Conservation (phyloP, 2,329 filamentous ascomycete genomes). For the Hyphodiscus sp. region DNA sequence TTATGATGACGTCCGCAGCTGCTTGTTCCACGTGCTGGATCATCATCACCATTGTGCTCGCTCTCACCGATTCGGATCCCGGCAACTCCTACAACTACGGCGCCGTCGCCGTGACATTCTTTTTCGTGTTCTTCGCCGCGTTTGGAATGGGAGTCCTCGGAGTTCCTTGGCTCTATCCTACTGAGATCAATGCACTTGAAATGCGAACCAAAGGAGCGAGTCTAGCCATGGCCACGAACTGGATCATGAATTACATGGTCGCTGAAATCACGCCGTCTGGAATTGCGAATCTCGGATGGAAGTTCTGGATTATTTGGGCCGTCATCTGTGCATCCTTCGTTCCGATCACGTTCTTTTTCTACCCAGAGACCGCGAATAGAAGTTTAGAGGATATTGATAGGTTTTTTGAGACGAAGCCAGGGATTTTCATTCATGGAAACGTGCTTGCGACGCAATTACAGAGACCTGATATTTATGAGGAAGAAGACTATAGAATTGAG, state of each 20-base stretch:
- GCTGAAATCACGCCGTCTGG: constrained; percentile 32
- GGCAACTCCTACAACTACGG: constrained; percentile 38
- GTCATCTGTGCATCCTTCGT: constrained; percentile 32
- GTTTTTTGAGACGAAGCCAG: constrained; percentile 32
- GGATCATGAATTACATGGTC: constrained; percentile 34
- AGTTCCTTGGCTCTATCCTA: constrained; percentile 29
- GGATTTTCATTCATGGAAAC: constrained; percentile 17
- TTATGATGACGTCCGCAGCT: constrained; percentile 13
- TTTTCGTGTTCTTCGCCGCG: constrained; percentile 49
- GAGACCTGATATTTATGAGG: constrained; percentile 15
- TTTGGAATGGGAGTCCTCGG: constrained; percentile 36
- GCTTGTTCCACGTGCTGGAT: constrained; percentile 42
- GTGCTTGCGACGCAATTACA: constrained; percentile 16
- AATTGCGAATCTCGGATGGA: constrained; percentile 30
- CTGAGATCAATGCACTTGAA: constrained; percentile 32
- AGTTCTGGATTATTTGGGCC: constrained; percentile 34
- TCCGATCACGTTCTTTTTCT: constrained; percentile 39
- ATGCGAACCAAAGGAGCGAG: constrained; percentile 30
- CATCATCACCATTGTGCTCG: constrained; percentile 32
- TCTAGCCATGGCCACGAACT: constrained; percentile 32
- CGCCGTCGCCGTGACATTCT: constrained; percentile 37
- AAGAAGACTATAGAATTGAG: constrained; percentile 15
- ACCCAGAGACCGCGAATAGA: constrained; percentile 46
- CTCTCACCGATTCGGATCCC: constrained; percentile 16
- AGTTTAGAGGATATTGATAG: constrained; percentile 46